phyloP scores from a whole-genome alignment of 352 stramenopile genomes.

The Phytopythium ostracodes region DNA sequence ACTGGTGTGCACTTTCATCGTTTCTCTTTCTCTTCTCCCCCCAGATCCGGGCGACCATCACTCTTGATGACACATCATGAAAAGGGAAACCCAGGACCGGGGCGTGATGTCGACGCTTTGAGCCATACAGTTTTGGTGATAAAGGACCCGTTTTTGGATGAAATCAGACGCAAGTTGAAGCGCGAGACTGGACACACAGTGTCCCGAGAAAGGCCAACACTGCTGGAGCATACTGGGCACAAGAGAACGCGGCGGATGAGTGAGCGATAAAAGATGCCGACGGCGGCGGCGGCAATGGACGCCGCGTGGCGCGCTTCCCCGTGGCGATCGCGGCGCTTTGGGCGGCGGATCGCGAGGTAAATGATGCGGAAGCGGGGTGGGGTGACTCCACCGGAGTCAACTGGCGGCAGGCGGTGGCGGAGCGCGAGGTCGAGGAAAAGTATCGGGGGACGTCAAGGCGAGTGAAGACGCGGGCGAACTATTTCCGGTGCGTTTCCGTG shows the following conservation, averaged over 20 bases:
- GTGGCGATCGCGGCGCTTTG: not conserved
- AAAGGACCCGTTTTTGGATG: not conserved
- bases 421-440: not conserved
- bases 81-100: not conserved
- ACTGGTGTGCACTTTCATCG: not conserved
- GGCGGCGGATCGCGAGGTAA: not conserved
- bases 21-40: not conserved
- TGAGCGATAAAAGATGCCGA: not conserved
- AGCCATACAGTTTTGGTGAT: not conserved
- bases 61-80: constrained; percentile 6
- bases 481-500: not conserved
- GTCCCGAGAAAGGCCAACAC: not conserved
- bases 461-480: not conserved
- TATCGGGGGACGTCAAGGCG: not conserved
- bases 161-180: constrained; percentile 4
- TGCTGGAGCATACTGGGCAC: not conserved
- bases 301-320: not conserved
- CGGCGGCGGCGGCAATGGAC: not conserved
- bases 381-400: not conserved
- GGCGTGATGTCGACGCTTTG: not conserved
- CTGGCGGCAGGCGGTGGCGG: not conserved
- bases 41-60: constrained; percentile 4
- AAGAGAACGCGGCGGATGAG: not conserved
- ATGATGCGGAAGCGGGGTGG: too few species aligned
- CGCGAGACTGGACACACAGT: not conserved